Conservation (phyloP, 2,329 filamentous ascomycete genomes). For the Clarireedia paspali region DNA sequence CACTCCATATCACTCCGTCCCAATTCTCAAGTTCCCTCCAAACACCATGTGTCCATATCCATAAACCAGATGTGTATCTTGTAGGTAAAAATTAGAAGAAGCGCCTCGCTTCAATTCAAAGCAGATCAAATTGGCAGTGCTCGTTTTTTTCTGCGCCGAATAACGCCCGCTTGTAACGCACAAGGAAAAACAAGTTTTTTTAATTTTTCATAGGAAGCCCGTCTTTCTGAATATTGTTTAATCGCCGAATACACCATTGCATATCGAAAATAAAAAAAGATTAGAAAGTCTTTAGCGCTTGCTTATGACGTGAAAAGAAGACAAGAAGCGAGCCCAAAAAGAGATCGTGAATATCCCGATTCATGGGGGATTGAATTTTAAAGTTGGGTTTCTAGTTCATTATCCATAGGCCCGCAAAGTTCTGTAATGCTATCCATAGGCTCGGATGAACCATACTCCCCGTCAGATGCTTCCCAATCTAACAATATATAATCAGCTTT, state of each 20-base stretch:
- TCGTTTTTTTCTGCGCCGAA: background rate
- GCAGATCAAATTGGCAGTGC: no score
- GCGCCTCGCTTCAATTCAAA: background rate
- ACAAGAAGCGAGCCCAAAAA: background rate
- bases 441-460: constrained; percentile 42
- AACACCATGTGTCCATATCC: constrained; percentile 1
- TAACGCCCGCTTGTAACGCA: background rate
- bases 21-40: background rate
- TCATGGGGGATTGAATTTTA: constrained; percentile 3
- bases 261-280: background rate
- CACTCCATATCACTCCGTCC: constrained; percentile 1
- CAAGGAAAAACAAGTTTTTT: background rate
- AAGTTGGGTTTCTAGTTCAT: constrained; percentile 23
- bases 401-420: constrained; percentile 35
- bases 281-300: background rate
- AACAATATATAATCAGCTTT: constrained; percentile 2
- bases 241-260: constrained; percentile 1
- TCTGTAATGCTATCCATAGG: constrained; percentile 44
- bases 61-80: constrained; percentile 1
- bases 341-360: background rate
- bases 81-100: background rate
- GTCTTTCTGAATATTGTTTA: background rate
- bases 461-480: constrained; percentile 31
- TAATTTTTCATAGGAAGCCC: background rate
- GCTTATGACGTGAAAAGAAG: background rate